A percentile compares a stretch with the other conserved stretches of the same genome.
Conservation (phyloP, 1,139 yeast genomes). For the Ashbya aceris region DNA sequence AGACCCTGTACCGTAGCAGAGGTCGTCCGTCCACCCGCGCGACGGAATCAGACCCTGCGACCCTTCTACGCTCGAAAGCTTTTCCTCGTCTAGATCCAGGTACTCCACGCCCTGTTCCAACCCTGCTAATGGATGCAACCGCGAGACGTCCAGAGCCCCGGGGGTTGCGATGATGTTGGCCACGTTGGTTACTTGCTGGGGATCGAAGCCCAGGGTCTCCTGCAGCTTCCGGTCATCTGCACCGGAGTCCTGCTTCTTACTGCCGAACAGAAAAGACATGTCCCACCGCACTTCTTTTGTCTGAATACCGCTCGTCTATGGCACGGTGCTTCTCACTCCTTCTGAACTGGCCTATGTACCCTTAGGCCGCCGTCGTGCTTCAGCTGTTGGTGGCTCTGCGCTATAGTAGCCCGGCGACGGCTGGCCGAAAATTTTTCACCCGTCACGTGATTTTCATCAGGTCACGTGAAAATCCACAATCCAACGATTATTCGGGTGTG, state of each 20-base stretch:
- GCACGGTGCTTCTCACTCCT: not conserved
- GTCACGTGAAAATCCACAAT: too few species aligned
- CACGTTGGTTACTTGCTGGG: constrained; percentile 55
- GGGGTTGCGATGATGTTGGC: constrained; percentile 52
- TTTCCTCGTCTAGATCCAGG: constrained; percentile 80
- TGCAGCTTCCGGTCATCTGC: constrained; percentile 14
- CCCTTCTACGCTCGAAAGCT: constrained; percentile 67
- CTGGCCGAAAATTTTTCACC: too few species aligned
- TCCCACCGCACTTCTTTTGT: not conserved
- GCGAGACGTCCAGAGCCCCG: constrained; percentile 58
- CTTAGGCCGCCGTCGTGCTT: too few species aligned
- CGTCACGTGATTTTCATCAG: too few species aligned
- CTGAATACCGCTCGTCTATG: not conserved
- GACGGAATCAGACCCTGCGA: constrained; percentile 87
- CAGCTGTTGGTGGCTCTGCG: too few species aligned
- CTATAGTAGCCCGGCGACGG: too few species aligned
- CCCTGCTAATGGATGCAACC: constrained; percentile 90
- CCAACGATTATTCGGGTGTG: too few species aligned
- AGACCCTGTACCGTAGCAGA: constrained; percentile 96
- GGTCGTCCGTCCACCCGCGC: constrained; percentile 94
- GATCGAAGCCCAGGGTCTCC: constrained; percentile 54
- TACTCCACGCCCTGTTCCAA: constrained; percentile 83
- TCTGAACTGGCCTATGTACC: not conserved
- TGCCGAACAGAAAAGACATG: constrained; percentile 71
- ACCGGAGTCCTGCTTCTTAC: constrained; percentile 25